These are phyloP conservation scores for Pugionium dolabratum DNA, from an alignment of 345 rosid genomes.

Conservation along the genomic window DNA sequence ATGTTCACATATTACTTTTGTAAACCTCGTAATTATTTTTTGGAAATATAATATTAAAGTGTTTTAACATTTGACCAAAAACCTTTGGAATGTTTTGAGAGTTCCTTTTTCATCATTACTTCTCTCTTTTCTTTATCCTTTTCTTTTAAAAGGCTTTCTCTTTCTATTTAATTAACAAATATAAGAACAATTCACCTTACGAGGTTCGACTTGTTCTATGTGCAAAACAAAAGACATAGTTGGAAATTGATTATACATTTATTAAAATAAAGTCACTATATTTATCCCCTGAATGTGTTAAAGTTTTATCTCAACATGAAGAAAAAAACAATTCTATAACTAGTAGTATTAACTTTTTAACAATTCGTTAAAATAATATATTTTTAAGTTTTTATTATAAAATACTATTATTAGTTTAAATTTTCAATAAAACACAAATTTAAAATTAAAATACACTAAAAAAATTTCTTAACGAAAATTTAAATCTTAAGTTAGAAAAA, in stretches of 20 bases:
- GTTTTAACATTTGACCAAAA: not conserved
- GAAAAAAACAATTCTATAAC: too few species aligned
- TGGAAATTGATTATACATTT: not conserved
- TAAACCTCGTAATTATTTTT: not conserved
- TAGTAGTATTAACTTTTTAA: too few species aligned
- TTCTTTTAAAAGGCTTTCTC: not conserved
- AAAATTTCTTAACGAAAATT: too few species aligned
- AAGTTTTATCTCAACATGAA: too few species aligned
- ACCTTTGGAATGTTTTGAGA: not conserved
- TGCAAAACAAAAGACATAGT: not conserved
- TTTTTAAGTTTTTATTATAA: too few species aligned
- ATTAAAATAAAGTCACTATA: not conserved
- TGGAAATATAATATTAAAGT: not conserved
- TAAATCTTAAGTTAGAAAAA: too few species aligned
- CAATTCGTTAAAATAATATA: too few species aligned
- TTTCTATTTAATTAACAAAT: conserved; percentile 4
- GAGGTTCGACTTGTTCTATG: not conserved
- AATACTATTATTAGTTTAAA: too few species aligned
- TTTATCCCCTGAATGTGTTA: not conserved
- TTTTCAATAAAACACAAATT: too few species aligned
- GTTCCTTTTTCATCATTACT: conserved; percentile 4
- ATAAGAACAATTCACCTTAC: not conserved
- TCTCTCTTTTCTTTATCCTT: conserved; percentile 2
- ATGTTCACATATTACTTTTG: not conserved
- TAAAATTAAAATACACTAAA: too few species aligned